Evolutionary conservation across 176 grass and related monocot genomes (phyloP).

Genomic region (Neostapfia colusana): DNA sequence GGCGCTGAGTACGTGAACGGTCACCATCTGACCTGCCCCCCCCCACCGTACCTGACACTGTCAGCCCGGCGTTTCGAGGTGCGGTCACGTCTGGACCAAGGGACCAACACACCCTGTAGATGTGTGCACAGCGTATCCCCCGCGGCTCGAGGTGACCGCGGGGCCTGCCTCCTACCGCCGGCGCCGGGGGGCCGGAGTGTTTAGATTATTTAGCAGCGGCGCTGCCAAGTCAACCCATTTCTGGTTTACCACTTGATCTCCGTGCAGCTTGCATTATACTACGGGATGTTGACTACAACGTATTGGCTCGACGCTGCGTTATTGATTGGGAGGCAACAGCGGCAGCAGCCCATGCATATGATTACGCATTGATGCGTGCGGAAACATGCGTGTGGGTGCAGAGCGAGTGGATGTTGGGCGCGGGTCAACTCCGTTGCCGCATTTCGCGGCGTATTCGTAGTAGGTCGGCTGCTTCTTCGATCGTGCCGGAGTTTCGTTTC

Average conservation of each 20-base stretch:
- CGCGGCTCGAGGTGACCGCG: no score
- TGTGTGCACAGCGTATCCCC: no score
- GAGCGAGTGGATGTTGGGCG: not conserved
- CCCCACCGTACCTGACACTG: not conserved
- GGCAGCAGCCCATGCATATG: not conserved
- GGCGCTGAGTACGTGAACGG: not conserved
- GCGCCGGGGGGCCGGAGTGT: not conserved
- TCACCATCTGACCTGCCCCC: not conserved
- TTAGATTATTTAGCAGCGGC: not conserved
- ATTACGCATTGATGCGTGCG: not conserved
- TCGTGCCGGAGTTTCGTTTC: not conserved
- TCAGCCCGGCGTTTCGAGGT: not conserved
- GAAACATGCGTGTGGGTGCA: not conserved
- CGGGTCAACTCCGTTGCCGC: not conserved
- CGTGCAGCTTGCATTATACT: not conserved
- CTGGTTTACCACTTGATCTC: not conserved
- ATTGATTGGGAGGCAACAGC: not conserved
- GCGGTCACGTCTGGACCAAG: not conserved
- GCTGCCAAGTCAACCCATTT: not conserved
- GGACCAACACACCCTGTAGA: no score
- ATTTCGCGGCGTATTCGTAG: not conserved
- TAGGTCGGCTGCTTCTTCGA: not conserved
- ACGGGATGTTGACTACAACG: no score
- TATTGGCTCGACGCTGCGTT: not conserved
- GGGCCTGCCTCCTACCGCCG: no score